phyloP scores from a whole-genome alignment of 2,329 filamentous ascomycete genomes.

The Colletotrichum acutatum region DNA sequence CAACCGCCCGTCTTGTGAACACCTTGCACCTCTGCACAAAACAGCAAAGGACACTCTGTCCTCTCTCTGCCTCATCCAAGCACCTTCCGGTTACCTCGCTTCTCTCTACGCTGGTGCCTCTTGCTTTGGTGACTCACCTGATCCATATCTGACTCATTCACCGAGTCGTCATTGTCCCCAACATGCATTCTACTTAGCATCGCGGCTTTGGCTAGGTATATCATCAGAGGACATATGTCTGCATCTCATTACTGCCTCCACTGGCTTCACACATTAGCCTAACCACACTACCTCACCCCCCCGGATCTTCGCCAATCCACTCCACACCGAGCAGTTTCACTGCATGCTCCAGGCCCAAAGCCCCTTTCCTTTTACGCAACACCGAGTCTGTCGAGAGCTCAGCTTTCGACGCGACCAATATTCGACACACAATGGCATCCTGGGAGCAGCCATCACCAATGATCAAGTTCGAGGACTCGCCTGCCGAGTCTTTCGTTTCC shows the following conservation, averaged over 20 bases:
- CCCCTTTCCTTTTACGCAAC: slow-evolving; percentile 24
- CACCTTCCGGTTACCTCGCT: neutral
- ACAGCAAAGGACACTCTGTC: slow-evolving; percentile 33
- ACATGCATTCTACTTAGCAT: slow-evolving; percentile 38
- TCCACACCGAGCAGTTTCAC: neutral
- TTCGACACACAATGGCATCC: slow-evolving; percentile 51
- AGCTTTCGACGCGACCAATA: slow-evolving; percentile 27
- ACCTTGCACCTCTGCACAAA: neutral
- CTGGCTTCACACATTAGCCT: slow-evolving; percentile 10
- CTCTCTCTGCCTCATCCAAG: slow-evolving; percentile 8
- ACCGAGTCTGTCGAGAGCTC: neutral
- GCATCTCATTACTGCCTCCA: slow-evolving; percentile 42
- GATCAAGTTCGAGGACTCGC: slow-evolving; percentile 65
- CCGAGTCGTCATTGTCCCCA: slow-evolving; percentile 39
- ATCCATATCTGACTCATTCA: slow-evolving; percentile 39
- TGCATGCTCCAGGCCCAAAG: neutral
- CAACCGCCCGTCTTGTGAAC: neutral
- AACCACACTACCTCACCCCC: slow-evolving; percentile 33
- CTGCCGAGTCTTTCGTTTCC: slow-evolving; percentile 65
- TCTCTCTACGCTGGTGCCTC: slow-evolving; percentile 10
- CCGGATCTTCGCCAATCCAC: neutral
- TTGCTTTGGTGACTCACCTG: slow-evolving; percentile 28
- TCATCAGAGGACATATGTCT: slow-evolving; percentile 51
- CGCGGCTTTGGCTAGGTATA: slow-evolving; percentile 20
- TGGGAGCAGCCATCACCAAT: slow-evolving; percentile 53